Evolutionary conservation across 129 eudicot genomes (phyloP).

Genomic region (Tanacetum coccineum): DNA sequence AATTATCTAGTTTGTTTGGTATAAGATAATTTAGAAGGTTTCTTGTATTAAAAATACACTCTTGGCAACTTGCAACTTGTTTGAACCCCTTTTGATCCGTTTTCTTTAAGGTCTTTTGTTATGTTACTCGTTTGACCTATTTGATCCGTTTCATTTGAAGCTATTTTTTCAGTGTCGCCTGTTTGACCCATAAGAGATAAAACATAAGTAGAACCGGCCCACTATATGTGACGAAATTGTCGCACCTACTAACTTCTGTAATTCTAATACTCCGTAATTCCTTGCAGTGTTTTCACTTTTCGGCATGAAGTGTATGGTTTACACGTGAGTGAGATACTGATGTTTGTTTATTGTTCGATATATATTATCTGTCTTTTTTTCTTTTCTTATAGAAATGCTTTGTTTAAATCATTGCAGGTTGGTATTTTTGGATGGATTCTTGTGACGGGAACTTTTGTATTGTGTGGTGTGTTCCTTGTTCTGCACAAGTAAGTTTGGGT

Average conservation of each 20-base stretch:
- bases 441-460: slow-evolving; percentile 76
- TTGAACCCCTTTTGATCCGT: too few species aligned
- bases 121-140: too few species aligned
- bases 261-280: slow-evolving; percentile 13
- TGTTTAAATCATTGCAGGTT: slow-evolving; percentile 51
- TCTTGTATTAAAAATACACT: too few species aligned
- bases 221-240: background rate
- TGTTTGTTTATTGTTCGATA: background rate
- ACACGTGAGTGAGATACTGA: slow-evolving; percentile 62
- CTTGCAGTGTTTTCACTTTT: slow-evolving; percentile 80
- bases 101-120: too few species aligned
- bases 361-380: background rate
- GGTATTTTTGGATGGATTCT: slow-evolving; percentile 94
- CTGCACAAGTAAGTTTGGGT: slow-evolving; percentile 36
- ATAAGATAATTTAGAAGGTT: too few species aligned
- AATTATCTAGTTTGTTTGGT: too few species aligned
- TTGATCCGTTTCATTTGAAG: too few species aligned
- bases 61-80: too few species aligned
- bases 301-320: slow-evolving; percentile 79
- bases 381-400: background rate
- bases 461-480: slow-evolving; percentile 82
- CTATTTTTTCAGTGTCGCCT: too few species aligned
- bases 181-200: too few species aligned
- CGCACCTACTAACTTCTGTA: background rate
- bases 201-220: too few species aligned